Evolutionary conservation across 139 green algal species (phyloP), one percentile per base, ranked within the genome.

Genomic region (Nannochloris sp.): DNA sequence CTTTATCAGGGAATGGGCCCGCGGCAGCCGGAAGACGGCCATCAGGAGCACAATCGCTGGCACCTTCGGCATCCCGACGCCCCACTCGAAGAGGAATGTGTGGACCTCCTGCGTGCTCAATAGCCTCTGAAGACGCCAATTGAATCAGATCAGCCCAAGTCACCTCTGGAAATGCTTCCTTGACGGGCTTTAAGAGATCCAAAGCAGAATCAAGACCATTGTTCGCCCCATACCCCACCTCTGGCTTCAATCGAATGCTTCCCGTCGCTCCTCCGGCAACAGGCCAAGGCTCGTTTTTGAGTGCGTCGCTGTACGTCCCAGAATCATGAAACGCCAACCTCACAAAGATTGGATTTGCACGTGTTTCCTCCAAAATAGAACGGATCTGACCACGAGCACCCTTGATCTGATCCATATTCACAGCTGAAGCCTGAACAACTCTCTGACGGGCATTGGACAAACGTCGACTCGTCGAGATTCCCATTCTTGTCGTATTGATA

Each of bases 21-120:
- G 48, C 66, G 3, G 56, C 72, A 44, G 44, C 59, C 21, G 90
- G 90, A 56, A 96, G 76, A 57, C 83, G 84, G 51, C 90, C 90
- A 59, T 96, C 89, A n/a, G 67, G 66, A 7, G 75, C 61, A 67
- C 81, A 92, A 16, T 81, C 69, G 23, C 88, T 81, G 11, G 75
- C 55, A 15, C 44, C 36, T 14, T 37, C 50, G 0, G 75, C 80
- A 57, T 95, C 85, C 44, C 80, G 73, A 61, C 90, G 75, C 31
- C 90, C 90, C 60, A 93, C 93, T 21, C 74, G 82, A 76, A 97
- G 86, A 5, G 83, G 77, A 64, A 97, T 93, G 50, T 81, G 78
- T 16, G 90, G 90, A 4, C 90, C 90, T 4, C 90, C 90, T 48
- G 53, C 24, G 16, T 25, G 40, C 59, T 88, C 74, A 11, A 88